These are phyloP conservation scores for Starmera stellimalicola DNA, from an alignment of 1,139 yeast genomes.

Conservation along the genomic window DNA sequence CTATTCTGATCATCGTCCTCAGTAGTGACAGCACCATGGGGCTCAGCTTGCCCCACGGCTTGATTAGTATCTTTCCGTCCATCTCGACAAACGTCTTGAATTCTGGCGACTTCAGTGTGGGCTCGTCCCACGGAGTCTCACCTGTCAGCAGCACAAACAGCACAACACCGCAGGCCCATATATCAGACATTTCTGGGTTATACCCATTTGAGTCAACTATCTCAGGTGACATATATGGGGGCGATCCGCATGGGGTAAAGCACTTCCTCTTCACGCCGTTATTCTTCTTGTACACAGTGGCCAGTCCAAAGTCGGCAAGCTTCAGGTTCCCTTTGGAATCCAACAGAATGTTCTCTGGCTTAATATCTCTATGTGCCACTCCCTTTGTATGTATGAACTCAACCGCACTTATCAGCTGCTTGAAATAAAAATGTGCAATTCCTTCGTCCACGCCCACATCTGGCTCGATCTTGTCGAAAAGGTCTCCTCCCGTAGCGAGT, in stretches of 20 bases:
- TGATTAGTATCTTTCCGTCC: conserved; percentile 33
- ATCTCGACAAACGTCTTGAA: conserved; percentile 31
- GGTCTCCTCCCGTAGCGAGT: conserved; percentile 59
- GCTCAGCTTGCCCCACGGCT: conserved; percentile 45
- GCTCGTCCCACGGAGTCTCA: conserved; percentile 60
- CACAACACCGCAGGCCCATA: conserved; percentile 61
- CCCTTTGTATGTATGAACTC: conserved; percentile 56
- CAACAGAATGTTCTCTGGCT: conserved; percentile 80
- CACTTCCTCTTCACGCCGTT: conserved; percentile 50
- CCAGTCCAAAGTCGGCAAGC: conserved; percentile 61
- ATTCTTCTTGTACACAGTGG: conserved; percentile 41
- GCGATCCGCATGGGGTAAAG: conserved; percentile 53
- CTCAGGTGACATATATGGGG: conserved; percentile 70
- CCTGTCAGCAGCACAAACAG: conserved; percentile 51
- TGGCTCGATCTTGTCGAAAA: conserved; percentile 67
- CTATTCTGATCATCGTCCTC: conserved; percentile 38
- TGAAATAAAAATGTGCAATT: conserved; percentile 59
- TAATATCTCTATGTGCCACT: conserved; percentile 81
- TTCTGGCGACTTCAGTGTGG: conserved; percentile 38
- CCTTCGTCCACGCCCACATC: conserved; percentile 60
- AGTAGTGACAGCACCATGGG: conserved; percentile 39
- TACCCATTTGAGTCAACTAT: conserved; percentile 35
- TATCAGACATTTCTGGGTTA: conserved; percentile 44
- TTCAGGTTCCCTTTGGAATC: conserved; percentile 59
- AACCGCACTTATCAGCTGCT: conserved; percentile 49